A percentile compares a stretch with the other conserved stretches of the same genome.
Conservation (phyloP, 768 basidiomycete genomes). For the Kwoniella europaea region DNA sequence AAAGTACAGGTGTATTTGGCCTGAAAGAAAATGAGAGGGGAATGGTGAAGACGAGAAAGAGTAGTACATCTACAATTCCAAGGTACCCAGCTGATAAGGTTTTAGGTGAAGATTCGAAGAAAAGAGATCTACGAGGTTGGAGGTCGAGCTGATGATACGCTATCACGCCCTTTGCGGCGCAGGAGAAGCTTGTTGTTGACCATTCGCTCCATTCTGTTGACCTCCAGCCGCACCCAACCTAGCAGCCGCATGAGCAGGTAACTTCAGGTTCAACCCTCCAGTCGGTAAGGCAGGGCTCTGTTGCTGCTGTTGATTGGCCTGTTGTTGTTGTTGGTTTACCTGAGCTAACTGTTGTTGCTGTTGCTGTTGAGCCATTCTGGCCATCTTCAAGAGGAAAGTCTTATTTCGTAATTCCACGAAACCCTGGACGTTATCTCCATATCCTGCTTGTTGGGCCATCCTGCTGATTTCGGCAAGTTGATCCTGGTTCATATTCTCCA, state of each 20-base stretch:
- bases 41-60: not conserved
- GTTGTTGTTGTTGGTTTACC: conserved; percentile 2
- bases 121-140: too few species aligned
- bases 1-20: too few species aligned
- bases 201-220: conserved; percentile 2
- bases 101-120: too few species aligned
- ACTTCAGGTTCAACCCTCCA: conserved; percentile 42
- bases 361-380: conserved; percentile 21
- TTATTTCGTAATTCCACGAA: conserved; percentile 30
- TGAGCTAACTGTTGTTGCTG: conserved; percentile 23
- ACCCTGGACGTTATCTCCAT: conserved; percentile 28
- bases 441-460: conserved; percentile 24
- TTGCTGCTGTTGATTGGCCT: conserved; percentile 1
- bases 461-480: conserved; percentile 22
- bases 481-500: conserved; percentile 17
- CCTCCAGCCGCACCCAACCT: conserved; percentile 26
- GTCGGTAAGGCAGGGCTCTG: conserved; percentile 25
- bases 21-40: not conserved
- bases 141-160: too few species aligned
- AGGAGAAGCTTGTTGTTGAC: conserved; percentile 17
- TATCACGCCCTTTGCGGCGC: conserved; percentile 22
- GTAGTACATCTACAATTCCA: too few species aligned
- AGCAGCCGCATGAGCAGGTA: conserved; percentile 48
- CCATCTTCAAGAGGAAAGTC: conserved; percentile 26
- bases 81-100: too few species aligned